phyloP scores from a whole-genome alignment of 2,329 filamentous ascomycete genomes.

The Xylariaceae sp. region DNA sequence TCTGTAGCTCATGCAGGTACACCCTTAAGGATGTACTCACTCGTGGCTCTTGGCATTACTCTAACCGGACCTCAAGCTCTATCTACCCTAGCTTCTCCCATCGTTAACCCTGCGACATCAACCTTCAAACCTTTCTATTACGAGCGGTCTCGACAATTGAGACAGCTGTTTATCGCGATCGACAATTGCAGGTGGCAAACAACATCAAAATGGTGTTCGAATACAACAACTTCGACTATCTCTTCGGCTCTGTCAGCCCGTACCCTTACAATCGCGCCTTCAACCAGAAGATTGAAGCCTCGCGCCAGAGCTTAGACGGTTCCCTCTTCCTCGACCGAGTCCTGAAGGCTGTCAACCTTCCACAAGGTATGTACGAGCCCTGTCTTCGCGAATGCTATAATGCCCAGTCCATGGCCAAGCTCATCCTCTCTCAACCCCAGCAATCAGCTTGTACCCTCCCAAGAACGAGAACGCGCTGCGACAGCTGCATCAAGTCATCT shows the following conservation, averaged over 20 bases:
- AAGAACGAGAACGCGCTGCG: constrained; percentile 63
- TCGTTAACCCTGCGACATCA: not conserved
- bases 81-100: too few species aligned
- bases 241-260: constrained; percentile 60
- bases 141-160: too few species aligned
- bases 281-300: constrained; percentile 60
- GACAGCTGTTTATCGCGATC: not conserved
- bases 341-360: constrained; percentile 64
- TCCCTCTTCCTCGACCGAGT: constrained; percentile 77
- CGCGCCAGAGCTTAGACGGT: constrained; percentile 65
- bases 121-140: not conserved
- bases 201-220: constrained; percentile 48
- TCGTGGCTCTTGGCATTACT: too few species aligned
- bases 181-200: too few species aligned
- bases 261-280: constrained; percentile 60
- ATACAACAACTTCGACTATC: constrained; percentile 62
- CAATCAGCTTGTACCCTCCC: constrained; percentile 69
- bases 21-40: too few species aligned
- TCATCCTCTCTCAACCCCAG: constrained; percentile 15
- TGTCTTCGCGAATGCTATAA: not conserved
- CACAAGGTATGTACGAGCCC: constrained; percentile 52
- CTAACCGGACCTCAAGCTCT: too few species aligned
- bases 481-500: constrained; percentile 66
- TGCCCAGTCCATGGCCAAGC: not conserved
- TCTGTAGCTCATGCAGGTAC: too few species aligned